A percentile compares a stretch with the other conserved stretches of the same genome.
These are phyloP conservation scores for Colletotrichum echinochloae DNA, from an alignment of 2,329 filamentous ascomycete species.

Conservation along the genomic window DNA sequence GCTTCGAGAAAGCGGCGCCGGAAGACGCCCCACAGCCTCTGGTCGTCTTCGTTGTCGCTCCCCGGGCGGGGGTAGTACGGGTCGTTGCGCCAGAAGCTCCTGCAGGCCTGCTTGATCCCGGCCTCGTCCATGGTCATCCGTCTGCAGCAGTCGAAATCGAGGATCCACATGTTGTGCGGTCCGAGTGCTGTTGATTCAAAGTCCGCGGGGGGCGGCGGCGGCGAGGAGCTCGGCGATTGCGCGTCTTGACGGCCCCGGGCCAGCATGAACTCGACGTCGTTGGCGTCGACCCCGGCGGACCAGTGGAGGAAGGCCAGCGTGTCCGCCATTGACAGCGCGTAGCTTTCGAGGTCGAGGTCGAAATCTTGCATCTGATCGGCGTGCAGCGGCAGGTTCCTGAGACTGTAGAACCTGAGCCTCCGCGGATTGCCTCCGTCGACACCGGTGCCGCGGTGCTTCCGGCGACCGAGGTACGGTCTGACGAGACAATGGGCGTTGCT, in stretches of 20 bases:
- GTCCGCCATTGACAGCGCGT: constrained; percentile 60
- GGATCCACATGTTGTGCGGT: constrained; percentile 55
- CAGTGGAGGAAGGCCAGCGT: constrained; percentile 64
- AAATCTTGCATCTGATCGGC: constrained; percentile 62
- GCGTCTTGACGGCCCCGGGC: constrained; percentile 38
- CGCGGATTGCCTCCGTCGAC: not conserved
- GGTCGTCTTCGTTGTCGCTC: constrained; percentile 21
- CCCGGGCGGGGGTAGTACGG: constrained; percentile 61
- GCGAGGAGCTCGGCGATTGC: no score
- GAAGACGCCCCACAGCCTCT: constrained; percentile 45
- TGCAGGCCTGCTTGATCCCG: constrained; percentile 56
- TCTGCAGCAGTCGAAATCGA: constrained; percentile 60
- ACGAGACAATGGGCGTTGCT: constrained; percentile 61
- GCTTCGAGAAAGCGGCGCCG: not conserved
- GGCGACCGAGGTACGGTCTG: constrained; percentile 60
- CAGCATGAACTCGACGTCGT: constrained; percentile 68
- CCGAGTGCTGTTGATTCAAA: constrained; percentile 44
- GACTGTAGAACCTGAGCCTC: constrained; percentile 48
- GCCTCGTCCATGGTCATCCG: constrained; percentile 50
- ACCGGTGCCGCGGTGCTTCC: constrained; percentile 33
- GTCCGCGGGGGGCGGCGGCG: no score
- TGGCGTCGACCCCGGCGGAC: constrained; percentile 59
- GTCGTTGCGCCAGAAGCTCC: constrained; percentile 62
- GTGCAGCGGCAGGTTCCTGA: constrained; percentile 64
- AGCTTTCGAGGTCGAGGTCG: constrained; percentile 48